Evolutionary conservation across 2,329 filamentous ascomycete species (phyloP).

Genomic region (Colletotrichum plurivorum): DNA sequence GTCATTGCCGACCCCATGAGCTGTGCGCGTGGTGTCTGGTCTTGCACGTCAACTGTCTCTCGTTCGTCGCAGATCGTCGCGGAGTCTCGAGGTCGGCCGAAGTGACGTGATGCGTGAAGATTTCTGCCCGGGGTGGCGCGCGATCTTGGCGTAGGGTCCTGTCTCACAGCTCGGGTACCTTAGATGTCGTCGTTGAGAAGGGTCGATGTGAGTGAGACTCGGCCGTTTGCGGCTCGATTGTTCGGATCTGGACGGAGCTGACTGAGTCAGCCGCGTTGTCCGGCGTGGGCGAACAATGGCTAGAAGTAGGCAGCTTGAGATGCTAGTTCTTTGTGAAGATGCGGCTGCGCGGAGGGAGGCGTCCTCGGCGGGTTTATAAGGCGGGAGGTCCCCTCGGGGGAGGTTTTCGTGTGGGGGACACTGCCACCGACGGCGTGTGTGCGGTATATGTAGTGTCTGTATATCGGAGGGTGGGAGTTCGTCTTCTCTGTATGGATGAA

Average conservation of each 20-base stretch:
- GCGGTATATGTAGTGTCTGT: not conserved
- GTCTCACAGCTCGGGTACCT: not conserved
- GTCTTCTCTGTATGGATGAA: conserved; percentile 17
- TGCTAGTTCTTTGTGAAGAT: not conserved
- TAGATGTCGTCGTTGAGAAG: not conserved
- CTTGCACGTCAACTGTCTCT: not conserved
- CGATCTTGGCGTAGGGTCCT: not conserved
- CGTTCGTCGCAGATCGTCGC: not conserved
- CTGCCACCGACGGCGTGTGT: conserved; percentile 28
- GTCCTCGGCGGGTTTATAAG: not conserved
- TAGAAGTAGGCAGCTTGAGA: too few species aligned
- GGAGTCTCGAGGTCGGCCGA: not conserved
- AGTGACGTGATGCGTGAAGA: not conserved
- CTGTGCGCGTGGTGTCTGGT: not conserved
- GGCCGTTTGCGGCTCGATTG: not conserved
- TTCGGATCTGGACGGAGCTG: not conserved
- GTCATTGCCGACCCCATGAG: not conserved
- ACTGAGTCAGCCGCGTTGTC: not conserved
- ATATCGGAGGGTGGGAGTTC: not conserved
- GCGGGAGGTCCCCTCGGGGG: too few species aligned
- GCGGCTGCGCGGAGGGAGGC: too few species aligned
- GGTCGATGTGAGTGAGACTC: not conserved
- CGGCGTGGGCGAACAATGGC: not conserved
- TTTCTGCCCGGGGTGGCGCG: not conserved
- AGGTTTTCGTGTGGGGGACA: not conserved